These are phyloP conservation scores for Tolypocladium inflatum DNA, from an alignment of 2,329 filamentous ascomycete species.

Conservation along the genomic window DNA sequence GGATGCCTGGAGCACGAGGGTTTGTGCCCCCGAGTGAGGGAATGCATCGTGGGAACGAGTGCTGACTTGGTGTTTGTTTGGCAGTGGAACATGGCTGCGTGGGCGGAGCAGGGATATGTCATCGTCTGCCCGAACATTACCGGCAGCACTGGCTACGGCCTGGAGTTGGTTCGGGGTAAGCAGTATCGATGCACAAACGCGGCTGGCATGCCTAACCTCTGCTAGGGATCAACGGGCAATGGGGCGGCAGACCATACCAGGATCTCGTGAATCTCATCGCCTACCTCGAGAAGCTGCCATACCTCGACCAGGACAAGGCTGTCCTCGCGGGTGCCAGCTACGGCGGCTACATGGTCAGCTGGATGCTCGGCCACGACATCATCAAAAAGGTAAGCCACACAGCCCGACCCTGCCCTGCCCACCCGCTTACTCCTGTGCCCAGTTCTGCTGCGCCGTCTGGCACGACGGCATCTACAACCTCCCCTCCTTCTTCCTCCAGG, in stretches of 20 bases:
- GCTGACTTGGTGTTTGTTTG: background rate
- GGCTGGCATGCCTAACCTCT: background rate
- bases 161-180: constrained; percentile 21
- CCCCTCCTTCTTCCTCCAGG: constrained; percentile 15
- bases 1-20: constrained; percentile 40
- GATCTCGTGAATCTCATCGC: constrained; percentile 46
- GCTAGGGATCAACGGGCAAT: constrained; percentile 37
- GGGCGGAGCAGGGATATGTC: constrained; percentile 52
- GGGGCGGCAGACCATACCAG: constrained; percentile 44
- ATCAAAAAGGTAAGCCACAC: constrained; percentile 28
- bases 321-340: constrained; percentile 44
- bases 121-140: constrained; percentile 50
- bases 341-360: constrained; percentile 53
- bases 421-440: background rate
- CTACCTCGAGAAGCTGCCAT: constrained; percentile 39
- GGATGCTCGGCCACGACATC: constrained; percentile 44
- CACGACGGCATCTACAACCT: constrained; percentile 36
- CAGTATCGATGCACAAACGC: background rate
- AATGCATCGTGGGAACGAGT: too few relatives aligned
- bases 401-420: background rate
- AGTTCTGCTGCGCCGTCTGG: constrained; percentile 27
- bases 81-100: constrained; percentile 44
- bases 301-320: constrained; percentile 42
- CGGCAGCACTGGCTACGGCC: constrained; percentile 47
- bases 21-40: constrained; percentile 11